Base-by-base conservation (phyloP, 2,329 filamentous ascomycete species). In the Ascochyta clinopodiicola region DNA sequence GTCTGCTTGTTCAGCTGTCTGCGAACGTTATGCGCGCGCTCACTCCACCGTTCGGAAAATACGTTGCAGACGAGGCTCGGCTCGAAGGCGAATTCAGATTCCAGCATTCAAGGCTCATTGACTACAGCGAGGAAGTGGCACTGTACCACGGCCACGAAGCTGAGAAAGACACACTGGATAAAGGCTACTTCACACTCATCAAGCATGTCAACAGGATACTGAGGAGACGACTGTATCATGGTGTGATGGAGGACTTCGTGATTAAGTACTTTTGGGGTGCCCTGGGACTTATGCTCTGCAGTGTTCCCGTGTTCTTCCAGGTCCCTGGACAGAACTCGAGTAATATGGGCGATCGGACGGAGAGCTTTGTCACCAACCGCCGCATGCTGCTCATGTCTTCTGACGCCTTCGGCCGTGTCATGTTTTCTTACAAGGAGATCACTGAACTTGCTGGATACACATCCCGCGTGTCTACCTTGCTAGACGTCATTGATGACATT, bases 211-310 rank as follows among this genome's bases (percentile, higher is more conserved):
- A 99, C 76, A 88, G 96, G 70, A 97, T 98, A 62, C 79, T 99
- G 59, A 85, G 93, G 35, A 84, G 91, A 59, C 86, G 95, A 44
- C 90, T 99, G 75, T 98, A 98, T 75, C 94, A 99, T 74, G 94
- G 93, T n/a, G 89, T 99, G 69, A 97, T 98, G 94, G 95, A 99
- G 75, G 95, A 99, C 75, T 99, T 97, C 76, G 92, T 98, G 54
- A 96, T 99, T 77, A 99, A 99, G 77, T 99, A 99, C 75, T 95
- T 98, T 78, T 99, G 95, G 95, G 95, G 95, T 36, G 94, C 95
- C 2, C 77, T 99, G 38, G 95, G 95, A 1, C 83, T 99, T 61
- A 77, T 96, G 61, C 86, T 99, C 9, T 99, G 95, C 81, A 96
- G 92, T 75, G 88, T 96, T 0, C 95, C 95, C 0, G 94, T 98